These are phyloP conservation scores for Hygrophorus russula DNA, from an alignment of 768 basidiomycete species.

Conservation along the genomic window DNA sequence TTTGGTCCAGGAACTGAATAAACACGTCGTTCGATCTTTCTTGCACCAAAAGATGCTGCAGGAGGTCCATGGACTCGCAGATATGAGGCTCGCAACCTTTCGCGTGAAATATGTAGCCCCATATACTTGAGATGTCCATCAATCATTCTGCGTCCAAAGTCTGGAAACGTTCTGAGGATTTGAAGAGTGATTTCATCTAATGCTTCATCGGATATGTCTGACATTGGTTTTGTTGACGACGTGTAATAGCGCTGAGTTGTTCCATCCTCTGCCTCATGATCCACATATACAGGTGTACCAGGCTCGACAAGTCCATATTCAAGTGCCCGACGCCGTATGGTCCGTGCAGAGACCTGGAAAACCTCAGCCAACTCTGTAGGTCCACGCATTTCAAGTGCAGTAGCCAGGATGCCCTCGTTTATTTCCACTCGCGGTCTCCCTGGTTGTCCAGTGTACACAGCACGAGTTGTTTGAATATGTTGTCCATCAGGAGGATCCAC, in stretches of 20 bases:
- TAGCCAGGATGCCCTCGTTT: slow-evolving; percentile 11
- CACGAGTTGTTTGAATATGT: not conserved
- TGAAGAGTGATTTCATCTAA: slow-evolving; percentile 11
- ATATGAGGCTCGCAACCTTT: slow-evolving; percentile 7
- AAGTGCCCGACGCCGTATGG: slow-evolving; percentile 16
- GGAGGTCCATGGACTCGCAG: slow-evolving; percentile 8
- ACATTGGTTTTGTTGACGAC: slow-evolving; percentile 10
- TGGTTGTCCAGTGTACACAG: slow-evolving; percentile 6
- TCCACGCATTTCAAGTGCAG: slow-evolving; percentile 13
- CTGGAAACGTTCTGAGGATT: slow-evolving; percentile 13
- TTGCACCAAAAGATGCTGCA: slow-evolving; percentile 3
- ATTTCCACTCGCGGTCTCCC: slow-evolving; percentile 18
- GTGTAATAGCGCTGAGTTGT: slow-evolving; percentile 4
- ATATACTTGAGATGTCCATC: slow-evolving; percentile 10
- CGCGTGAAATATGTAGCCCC: slow-evolving; percentile 9
- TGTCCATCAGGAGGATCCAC: slow-evolving; percentile 6
- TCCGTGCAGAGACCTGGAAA: slow-evolving; percentile 11
- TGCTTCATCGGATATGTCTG: slow-evolving; percentile 11
- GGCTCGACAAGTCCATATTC: slow-evolving; percentile 15
- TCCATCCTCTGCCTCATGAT: slow-evolving; percentile 6
- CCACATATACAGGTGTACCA: slow-evolving; percentile 11
- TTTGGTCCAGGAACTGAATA: slow-evolving; percentile 13
- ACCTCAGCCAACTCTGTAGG: slow-evolving; percentile 12
- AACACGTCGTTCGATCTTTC: slow-evolving; percentile 7
- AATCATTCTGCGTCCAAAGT: slow-evolving; percentile 13